Evolutionary conservation across 176 grass and related monocot genomes (phyloP), one percentile per base, ranked within the genome.

Genomic region (Lolium perenne): DNA sequence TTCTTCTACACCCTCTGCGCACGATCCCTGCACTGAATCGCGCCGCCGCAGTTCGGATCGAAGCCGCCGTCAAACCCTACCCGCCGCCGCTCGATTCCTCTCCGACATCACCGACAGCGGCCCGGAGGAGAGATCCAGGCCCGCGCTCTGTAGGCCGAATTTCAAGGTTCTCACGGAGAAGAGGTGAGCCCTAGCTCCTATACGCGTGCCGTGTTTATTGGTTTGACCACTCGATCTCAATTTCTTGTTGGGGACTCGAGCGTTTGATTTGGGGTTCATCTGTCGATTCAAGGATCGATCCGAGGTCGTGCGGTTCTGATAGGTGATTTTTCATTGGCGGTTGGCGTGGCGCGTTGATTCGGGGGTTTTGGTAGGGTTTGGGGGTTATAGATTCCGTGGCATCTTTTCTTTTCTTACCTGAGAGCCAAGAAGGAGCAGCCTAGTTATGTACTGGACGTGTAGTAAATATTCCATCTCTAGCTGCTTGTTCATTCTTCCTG

Each of bases 281-380:
- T 78, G 83, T 22, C 5, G 14, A 55, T 29, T 38, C 8, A 4
- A 41, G 69, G 57, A 3, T 11, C 6, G 46, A 81, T 55, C 46
- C 35, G 21, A 45, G 16, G 14, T 35, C 32, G 32, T 35, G 32
- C 32, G 32, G 32, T 35, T 14, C 38, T 35, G 63, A 35, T 62
- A 14, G 6, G 43, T 9, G 43, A 23, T 25, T 62, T 4, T 23
- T 12, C 32, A 62, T n/a, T 58, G 16, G 6, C 18, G 17, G 6
- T 17, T 5, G 55, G 18, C 55, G 55, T 20, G 55, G 55, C 35
- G 17, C 18, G 38, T 80, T 29, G 41, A 73, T 62, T 46, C 11
- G 38, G 25, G 35, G 84, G 38, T 43, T 80, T 86, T 38, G 65
- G 76, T 72, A 80, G 85, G 84, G 55, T 80, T 60, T 53, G 68